Conservation (phyloP, 1,284 basidiomycete species). For the Pyrrhoderma lamaoense region DNA sequence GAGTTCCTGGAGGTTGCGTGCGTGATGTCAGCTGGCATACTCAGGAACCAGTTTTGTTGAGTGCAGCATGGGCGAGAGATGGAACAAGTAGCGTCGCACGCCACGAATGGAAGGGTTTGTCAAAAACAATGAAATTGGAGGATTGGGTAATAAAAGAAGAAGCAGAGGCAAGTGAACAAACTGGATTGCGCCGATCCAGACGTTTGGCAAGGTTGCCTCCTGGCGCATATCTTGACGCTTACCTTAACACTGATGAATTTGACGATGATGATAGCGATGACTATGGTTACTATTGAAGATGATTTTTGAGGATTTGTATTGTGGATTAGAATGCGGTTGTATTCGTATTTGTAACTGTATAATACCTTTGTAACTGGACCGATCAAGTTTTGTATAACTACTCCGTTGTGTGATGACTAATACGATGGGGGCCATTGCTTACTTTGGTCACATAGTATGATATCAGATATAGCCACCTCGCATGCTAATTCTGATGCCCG, state of each 20-base stretch:
- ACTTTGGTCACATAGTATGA: too few species aligned
- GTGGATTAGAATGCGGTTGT: too few species aligned
- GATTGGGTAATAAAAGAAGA: constrained; percentile 62
- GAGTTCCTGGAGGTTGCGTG: constrained; percentile 47
- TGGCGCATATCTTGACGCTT: constrained; percentile 7
- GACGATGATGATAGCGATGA: constrained; percentile 11
- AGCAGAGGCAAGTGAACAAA: constrained; percentile 24
- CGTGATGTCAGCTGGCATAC: constrained; percentile 89
- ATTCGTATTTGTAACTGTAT: neutral
- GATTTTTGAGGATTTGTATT: neutral
- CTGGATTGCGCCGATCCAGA: neutral
- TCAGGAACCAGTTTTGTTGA: constrained; percentile 85
- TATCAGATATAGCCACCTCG: too few species aligned
- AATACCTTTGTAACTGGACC: neutral
- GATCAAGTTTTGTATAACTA: too few species aligned
- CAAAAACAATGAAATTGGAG: constrained; percentile 64
- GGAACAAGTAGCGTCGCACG: constrained; percentile 71
- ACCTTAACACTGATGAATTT: neutral
- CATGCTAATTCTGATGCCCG: too few species aligned
- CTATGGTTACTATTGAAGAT: neutral
- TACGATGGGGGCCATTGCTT: too few species aligned
- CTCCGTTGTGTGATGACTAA: too few species aligned
- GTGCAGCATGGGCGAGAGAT: constrained; percentile 72
- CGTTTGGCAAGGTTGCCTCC: neutral
- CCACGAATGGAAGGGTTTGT: constrained; percentile 91